These are phyloP conservation scores for Yarrowia deformans DNA, from an alignment of 805 yeast species.

Conservation along the genomic window DNA sequence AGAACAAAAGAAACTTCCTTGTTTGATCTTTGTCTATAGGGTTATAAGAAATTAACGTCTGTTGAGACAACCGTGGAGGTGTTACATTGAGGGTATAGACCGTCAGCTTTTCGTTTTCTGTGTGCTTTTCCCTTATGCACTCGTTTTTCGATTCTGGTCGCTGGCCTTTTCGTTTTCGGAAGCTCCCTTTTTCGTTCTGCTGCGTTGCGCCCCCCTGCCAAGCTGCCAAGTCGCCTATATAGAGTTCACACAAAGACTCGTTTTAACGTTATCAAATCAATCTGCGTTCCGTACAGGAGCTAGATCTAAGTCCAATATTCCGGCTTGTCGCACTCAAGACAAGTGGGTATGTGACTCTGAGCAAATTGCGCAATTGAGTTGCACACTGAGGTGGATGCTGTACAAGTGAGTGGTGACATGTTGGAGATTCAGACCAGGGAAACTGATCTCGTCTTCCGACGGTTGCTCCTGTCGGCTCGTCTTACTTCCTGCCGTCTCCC, in stretches of 20 bases:
- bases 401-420: no score
- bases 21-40: not conserved
- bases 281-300: not conserved
- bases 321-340: not conserved
- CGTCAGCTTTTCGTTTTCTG: not conserved
- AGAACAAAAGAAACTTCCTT: conserved; percentile 2
- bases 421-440: no score
- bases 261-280: conserved; percentile 21
- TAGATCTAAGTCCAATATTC: conserved; percentile 1
- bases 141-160: not conserved
- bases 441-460: no score
- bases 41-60: conserved; percentile 14
- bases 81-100: not conserved
- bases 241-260: conserved; percentile 5
- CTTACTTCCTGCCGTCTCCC: no score
- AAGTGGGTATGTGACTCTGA: not conserved
- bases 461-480: no score
- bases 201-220: conserved; percentile 16
- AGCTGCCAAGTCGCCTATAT: not conserved
- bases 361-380: conserved; percentile 9
- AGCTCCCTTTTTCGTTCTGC: not conserved
- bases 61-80: not conserved
- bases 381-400: not conserved
- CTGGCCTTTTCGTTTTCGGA: not conserved
- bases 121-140: not conserved